Conservation (phyloP, 225 moss, liverwort and hornwort species). For the Asterella californica region DNA sequence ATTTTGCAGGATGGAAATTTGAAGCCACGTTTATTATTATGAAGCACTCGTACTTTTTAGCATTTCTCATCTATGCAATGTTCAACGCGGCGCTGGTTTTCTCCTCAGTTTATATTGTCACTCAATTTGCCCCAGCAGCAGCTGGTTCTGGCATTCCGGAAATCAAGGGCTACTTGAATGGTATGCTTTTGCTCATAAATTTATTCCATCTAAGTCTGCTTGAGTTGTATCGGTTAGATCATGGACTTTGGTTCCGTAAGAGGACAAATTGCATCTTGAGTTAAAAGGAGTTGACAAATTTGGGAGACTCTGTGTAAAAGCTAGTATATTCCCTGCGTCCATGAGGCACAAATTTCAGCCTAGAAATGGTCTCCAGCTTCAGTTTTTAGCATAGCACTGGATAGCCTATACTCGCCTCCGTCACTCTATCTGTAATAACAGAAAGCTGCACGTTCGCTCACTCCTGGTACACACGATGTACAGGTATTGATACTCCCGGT, state of each 20-base stretch:
- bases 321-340: not conserved
- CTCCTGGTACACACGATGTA: constrained; percentile 13
- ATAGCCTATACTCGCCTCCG: not conserved
- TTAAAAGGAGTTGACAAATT: no score
- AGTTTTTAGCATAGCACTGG: not conserved
- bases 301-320: not conserved
- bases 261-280: not conserved
- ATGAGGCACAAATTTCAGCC: no score
- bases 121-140: constrained; percentile 97
- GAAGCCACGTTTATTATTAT: constrained; percentile 90
- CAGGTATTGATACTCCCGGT: constrained; percentile 99
- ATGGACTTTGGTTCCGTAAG: not conserved
- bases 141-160: constrained; percentile 99
- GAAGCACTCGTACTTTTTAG: constrained; percentile 82
- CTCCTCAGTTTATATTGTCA: constrained; percentile 93
- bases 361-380: not conserved
- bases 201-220: not conserved
- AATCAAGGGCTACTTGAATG: constrained; percentile 97
- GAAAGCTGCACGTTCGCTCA: not conserved
- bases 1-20: constrained; percentile 99
- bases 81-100: constrained; percentile 92
- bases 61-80: constrained; percentile 72
- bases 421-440: not conserved
- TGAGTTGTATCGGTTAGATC: not conserved
- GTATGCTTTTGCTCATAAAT: constrained; percentile 33